A percentile compares a stretch with the other conserved stretches of the same genome.
phyloP scores from a whole-genome alignment of 1,284 basidiomycete genomes.

The Naganishia liquefaciens region DNA sequence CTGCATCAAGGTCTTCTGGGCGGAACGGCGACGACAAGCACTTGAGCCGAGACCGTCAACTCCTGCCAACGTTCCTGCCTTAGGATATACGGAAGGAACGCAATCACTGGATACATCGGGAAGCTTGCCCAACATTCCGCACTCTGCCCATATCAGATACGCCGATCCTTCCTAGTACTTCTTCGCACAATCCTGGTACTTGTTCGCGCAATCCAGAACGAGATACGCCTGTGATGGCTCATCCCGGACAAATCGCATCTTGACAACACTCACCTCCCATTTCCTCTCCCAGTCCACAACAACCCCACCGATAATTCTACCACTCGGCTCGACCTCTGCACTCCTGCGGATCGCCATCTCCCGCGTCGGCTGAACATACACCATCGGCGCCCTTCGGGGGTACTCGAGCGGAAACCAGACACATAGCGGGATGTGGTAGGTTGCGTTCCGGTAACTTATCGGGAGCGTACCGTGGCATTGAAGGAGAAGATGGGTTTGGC shows the following conservation, averaged over 20 bases:
- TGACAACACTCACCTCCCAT: slow-evolving; percentile 67
- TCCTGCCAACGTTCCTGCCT: too few relatives aligned
- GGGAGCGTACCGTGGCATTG: slow-evolving; percentile 88
- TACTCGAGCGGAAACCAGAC: slow-evolving; percentile 84
- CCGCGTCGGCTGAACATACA: slow-evolving; percentile 91
- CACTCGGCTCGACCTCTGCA: slow-evolving; percentile 77
- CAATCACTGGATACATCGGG: too few relatives aligned
- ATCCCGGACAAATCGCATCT: slow-evolving; percentile 64
- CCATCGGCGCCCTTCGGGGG: slow-evolving; percentile 76
- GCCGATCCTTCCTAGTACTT: too few relatives aligned
- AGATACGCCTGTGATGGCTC: slow-evolving; percentile 57
- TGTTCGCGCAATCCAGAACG: too few relatives aligned
- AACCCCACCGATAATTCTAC: slow-evolving; percentile 56
- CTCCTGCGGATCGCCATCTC: slow-evolving; percentile 86
- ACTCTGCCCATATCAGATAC: too few relatives aligned
- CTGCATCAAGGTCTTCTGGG: too few relatives aligned
- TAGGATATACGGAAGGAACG: too few relatives aligned
- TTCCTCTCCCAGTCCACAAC: slow-evolving; percentile 75
- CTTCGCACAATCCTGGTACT: too few relatives aligned
- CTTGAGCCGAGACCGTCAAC: too few relatives aligned
- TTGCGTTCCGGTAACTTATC: slow-evolving; percentile 70
- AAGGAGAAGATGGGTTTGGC: slow-evolving; percentile 84
- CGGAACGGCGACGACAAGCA: too few relatives aligned
- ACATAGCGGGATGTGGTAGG: slow-evolving; percentile 92
- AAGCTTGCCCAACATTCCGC: too few relatives aligned